phyloP scores from a whole-genome alignment of 2,329 filamentous ascomycete species.

The Setomelanomma holmii region DNA sequence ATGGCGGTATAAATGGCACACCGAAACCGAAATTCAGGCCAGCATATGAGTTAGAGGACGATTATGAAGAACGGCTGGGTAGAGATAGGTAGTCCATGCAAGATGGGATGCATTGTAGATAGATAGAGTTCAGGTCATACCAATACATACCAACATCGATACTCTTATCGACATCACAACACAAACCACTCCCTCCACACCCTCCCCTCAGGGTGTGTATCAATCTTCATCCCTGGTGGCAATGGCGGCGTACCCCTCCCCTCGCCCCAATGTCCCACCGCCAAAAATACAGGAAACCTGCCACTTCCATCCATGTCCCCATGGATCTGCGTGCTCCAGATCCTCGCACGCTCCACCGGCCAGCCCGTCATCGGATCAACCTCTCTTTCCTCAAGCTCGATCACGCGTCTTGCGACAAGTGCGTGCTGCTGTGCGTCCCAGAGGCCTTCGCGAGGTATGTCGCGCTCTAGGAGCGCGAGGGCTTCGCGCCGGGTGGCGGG shows the following conservation, averaged over 20 bases:
- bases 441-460: slow-evolving; percentile 25
- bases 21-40: slow-evolving; percentile 43
- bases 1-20: slow-evolving; percentile 19
- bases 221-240: slow-evolving; percentile 10
- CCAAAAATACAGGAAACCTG: slow-evolving; percentile 15
- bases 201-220: neutral
- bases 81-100: slow-evolving; percentile 42
- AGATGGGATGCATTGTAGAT: neutral
- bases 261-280: slow-evolving; percentile 14
- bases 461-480: slow-evolving; percentile 14
- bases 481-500: slow-evolving; percentile 26
- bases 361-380: slow-evolving; percentile 22
- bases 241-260: slow-evolving; percentile 17
- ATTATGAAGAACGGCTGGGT: slow-evolving; percentile 50
- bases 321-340: slow-evolving; percentile 1
- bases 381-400: slow-evolving; percentile 30
- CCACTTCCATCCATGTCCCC: slow-evolving; percentile 15
- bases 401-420: slow-evolving; percentile 22
- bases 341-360: slow-evolving; percentile 15
- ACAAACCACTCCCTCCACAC: slow-evolving; percentile 21
- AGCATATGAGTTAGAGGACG: slow-evolving; percentile 50
- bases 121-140: slow-evolving; percentile 2
- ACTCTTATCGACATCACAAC: too few species aligned
- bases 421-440: slow-evolving; percentile 25
- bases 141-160: too few species aligned